A percentile compares a stretch with the other conserved stretches of the same genome.
Evolutionary conservation across 306 rosid genomes (phyloP).

Genomic region (Inga oerstediana): DNA sequence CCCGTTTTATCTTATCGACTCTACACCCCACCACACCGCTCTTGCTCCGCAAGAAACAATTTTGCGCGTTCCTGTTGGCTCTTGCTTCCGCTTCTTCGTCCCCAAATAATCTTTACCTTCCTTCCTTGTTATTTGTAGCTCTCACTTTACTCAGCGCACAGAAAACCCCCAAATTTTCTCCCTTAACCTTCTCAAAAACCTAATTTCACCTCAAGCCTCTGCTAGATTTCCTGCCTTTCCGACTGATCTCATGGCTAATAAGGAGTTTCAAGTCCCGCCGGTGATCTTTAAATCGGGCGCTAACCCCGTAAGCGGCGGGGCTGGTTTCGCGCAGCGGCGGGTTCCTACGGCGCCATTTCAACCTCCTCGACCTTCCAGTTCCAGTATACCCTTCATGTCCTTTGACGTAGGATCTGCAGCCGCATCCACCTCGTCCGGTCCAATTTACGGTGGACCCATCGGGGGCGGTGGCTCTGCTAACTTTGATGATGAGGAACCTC

Average conservation of each 20-base stretch:
- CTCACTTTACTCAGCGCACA: not conserved
- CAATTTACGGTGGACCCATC: constrained; percentile 10
- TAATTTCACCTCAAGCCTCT: not conserved
- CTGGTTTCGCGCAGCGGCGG: not conserved
- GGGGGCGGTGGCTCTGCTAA: constrained; percentile 3
- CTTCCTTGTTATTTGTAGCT: not conserved
- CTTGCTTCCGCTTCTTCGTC: not conserved
- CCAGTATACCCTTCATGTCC: constrained; percentile 18
- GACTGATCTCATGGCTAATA: constrained; percentile 2
- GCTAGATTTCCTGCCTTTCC: not conserved
- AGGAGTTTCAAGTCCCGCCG: constrained; percentile 16
- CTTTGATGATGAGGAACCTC: constrained; percentile 10
- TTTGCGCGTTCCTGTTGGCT: not conserved
- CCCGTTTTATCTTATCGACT: too few species aligned
- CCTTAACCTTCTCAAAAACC: not conserved
- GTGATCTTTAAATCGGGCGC: constrained; percentile 10
- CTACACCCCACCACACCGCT: not conserved
- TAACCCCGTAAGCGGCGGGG: not conserved
- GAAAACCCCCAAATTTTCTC: not conserved
- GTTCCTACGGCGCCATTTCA: constrained; percentile 16
- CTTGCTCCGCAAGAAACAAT: not conserved
- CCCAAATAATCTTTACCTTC: not conserved
- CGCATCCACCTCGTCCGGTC: constrained; percentile 8
- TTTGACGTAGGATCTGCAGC: constrained; percentile 5
- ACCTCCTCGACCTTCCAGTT: constrained; percentile 19